phyloP scores from a whole-genome alignment of 2,329 filamentous ascomycete genomes.

The Penicillium italicum region DNA sequence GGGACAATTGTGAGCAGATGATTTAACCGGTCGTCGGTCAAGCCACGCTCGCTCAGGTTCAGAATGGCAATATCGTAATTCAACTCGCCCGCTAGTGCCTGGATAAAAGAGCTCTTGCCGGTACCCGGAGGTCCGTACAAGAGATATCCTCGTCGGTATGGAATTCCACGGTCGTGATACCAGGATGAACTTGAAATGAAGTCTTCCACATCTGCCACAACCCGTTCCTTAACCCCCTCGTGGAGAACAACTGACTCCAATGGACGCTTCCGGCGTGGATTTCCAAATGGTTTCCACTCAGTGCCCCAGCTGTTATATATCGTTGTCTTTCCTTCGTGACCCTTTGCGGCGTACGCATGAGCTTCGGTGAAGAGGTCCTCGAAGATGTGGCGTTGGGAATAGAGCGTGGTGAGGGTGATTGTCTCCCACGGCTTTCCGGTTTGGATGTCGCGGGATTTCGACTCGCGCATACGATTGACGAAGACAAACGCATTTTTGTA shows the following conservation, averaged over 20 bases:
- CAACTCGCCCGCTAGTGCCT: conserved; percentile 85
- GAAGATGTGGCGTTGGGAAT: conserved; percentile 83
- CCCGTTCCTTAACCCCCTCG: conserved; percentile 73
- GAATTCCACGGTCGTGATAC: conserved; percentile 93
- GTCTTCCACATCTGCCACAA: conserved; percentile 76
- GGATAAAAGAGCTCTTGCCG: conserved; percentile 94
- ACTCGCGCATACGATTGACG: conserved; percentile 81
- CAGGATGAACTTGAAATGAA: conserved; percentile 76
- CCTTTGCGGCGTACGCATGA: conserved; percentile 71
- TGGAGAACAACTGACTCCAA: conserved; percentile 84
- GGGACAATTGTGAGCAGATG: conserved; percentile 83
- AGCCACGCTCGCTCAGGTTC: conserved; percentile 80
- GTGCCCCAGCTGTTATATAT: conserved; percentile 84
- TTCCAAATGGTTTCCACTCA: conserved; percentile 80
- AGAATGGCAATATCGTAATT: conserved; percentile 91
- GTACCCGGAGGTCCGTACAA: conserved; percentile 86
- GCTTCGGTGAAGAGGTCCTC: conserved; percentile 87
- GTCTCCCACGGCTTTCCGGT: conserved; percentile 93
- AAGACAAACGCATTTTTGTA: conserved; percentile 84
- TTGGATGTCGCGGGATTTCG: conserved; percentile 70
- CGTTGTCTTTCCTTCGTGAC: conserved; percentile 85
- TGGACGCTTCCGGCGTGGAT: conserved; percentile 80
- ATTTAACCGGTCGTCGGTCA: conserved; percentile 85
- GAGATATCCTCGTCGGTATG: conserved; percentile 84
- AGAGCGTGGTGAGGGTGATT: conserved; percentile 85